phyloP scores from a whole-genome alignment of 1,284 basidiomycete genomes.

The Ceratobasidium sp. region DNA sequence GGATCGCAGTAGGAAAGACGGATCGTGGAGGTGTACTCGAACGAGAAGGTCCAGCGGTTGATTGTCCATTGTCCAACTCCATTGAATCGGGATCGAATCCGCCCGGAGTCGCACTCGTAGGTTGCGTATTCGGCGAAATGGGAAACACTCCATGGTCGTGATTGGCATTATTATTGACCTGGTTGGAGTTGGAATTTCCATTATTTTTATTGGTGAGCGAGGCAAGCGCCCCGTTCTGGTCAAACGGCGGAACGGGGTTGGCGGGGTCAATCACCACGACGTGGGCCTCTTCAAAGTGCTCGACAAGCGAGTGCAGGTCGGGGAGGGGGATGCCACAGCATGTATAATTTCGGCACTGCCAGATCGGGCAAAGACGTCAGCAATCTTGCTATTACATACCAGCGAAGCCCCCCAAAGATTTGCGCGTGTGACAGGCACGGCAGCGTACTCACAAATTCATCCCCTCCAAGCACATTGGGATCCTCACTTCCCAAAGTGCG shows the following conservation, averaged over 20 bases:
- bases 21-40: conserved; percentile 55
- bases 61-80: conserved; percentile 57
- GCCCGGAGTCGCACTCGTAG: conserved; percentile 28
- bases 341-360: conserved; percentile 77
- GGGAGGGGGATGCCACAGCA: conserved; percentile 81
- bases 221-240: conserved; percentile 44
- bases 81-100: conserved; percentile 78
- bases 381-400: conserved; percentile 2
- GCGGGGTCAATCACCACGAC: conserved; percentile 71
- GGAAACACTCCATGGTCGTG: conserved; percentile 36
- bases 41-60: conserved; percentile 52
- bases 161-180: conserved; percentile 16
- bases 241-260: conserved; percentile 50
- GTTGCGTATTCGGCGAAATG: conserved; percentile 24
- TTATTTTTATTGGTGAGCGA: conserved; percentile 48
- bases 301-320: conserved; percentile 83
- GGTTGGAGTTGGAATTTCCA: conserved; percentile 19
- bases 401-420: too few relatives aligned
- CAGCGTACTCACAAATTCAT: conserved; percentile 40
- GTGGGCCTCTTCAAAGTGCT: conserved; percentile 86
- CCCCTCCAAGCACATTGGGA: conserved; percentile 49
- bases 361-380: conserved; percentile 14
- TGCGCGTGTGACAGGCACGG: neutral
- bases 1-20: conserved; percentile 58
- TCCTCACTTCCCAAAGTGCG: conserved; percentile 52